A percentile compares a stretch with the other conserved stretches of the same genome.
Conservation (phyloP, 164 flowering plant genomes). For the Vitis amurensis region DNA sequence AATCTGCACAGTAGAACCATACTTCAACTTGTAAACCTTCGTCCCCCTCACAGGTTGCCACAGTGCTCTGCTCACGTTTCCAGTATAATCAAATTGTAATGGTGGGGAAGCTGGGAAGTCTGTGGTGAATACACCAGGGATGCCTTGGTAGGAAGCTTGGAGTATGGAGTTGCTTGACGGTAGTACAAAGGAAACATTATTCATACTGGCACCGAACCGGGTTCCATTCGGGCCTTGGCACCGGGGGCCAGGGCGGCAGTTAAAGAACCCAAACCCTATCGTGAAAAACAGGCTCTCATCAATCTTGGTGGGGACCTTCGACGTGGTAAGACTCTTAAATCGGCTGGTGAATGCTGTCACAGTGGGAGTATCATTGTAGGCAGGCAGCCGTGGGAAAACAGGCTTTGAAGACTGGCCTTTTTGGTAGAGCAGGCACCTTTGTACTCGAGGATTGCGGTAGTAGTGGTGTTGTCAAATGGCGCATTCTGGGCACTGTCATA, state of each 20-base stretch:
- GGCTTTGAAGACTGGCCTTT: conserved; percentile 26
- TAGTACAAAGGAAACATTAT: conserved; percentile 61
- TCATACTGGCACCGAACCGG: conserved; percentile 69
- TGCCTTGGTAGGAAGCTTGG: conserved; percentile 59
- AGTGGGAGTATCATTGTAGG: conserved; percentile 67
- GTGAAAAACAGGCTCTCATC: conserved; percentile 72
- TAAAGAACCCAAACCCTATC: conserved; percentile 68
- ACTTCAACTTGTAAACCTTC: conserved; percentile 62
- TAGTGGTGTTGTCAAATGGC: conserved; percentile 84
- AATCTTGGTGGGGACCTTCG: conserved; percentile 44
- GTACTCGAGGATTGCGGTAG: conserved; percentile 83
- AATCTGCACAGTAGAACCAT: conserved; percentile 59
- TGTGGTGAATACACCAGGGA: conserved; percentile 60
- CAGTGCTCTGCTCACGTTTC: conserved; percentile 67
- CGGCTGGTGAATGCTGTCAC: conserved; percentile 50
- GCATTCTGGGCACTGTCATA: conserved; percentile 58
- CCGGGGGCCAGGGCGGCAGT: conserved; percentile 52
- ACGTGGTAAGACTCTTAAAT: conserved; percentile 34
- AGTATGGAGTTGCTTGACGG: conserved; percentile 55
- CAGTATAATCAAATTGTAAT: conserved; percentile 66
- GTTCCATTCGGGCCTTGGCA: conserved; percentile 88
- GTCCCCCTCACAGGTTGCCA: conserved; percentile 67
- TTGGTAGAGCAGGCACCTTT: conserved; percentile 28
- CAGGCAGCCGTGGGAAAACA: conserved; percentile 54
- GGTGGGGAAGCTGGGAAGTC: conserved; percentile 79